These are phyloP conservation scores for Saprolegnia parasitica DNA, from an alignment of 352 stramenopile genomes.

Conservation along the genomic window DNA sequence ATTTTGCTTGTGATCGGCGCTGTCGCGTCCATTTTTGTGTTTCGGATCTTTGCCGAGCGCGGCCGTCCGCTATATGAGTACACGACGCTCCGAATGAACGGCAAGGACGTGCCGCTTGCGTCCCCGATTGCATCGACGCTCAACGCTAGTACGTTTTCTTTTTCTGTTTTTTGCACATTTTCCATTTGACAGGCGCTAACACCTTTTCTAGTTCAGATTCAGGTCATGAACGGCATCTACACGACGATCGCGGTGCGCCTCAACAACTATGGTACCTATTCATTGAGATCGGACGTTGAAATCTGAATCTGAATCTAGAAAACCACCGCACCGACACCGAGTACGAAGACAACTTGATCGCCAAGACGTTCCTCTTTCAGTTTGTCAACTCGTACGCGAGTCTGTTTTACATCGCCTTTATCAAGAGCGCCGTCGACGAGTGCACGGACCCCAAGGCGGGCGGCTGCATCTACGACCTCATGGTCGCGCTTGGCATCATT, in stretches of 20 bases:
- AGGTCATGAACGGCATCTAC: constrained; percentile 76
- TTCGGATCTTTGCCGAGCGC: constrained; percentile 54
- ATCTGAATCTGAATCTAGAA: constrained; percentile 51
- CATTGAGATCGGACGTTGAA: neutral
- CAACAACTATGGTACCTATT: constrained; percentile 42
- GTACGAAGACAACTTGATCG: constrained; percentile 90
- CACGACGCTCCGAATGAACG: constrained; percentile 48
- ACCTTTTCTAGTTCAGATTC: constrained; percentile 52
- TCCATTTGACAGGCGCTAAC: no score
- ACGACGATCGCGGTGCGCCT: constrained; percentile 52
- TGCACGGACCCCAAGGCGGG: constrained; percentile 43
- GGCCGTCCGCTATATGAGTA: constrained; percentile 46
- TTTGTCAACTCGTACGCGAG: constrained; percentile 81
- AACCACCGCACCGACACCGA: constrained; percentile 97
- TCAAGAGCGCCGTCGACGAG: constrained; percentile 53
- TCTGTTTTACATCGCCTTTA: constrained; percentile 84
- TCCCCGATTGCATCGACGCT: constrained; percentile 59
- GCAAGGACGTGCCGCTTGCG: constrained; percentile 33
- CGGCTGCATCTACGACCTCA: constrained; percentile 71
- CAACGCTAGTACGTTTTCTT: constrained; percentile 38
- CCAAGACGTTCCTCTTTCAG: constrained; percentile 78
- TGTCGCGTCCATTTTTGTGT: constrained; percentile 67
- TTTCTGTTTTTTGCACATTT: no score
- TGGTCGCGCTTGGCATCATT: constrained; percentile 70
- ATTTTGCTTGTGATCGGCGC: constrained; percentile 64